Evolutionary conservation across 2,329 filamentous ascomycete species (phyloP).

Genomic region (Ophiobolus disseminans): DNA sequence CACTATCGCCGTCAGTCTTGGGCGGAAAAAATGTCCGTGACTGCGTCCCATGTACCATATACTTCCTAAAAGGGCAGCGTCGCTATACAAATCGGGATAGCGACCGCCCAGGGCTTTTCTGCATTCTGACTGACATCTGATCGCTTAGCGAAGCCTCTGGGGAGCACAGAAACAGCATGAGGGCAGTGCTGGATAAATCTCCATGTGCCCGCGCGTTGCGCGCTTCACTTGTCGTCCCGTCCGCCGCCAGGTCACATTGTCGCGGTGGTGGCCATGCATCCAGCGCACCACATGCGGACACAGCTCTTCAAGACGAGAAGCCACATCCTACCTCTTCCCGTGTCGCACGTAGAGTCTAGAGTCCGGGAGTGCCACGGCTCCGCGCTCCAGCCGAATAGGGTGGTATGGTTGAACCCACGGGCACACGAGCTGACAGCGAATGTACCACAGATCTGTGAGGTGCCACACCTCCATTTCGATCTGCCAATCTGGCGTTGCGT

Average conservation of each 20-base stretch:
- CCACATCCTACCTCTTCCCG: neutral
- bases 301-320: neutral
- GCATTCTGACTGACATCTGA: too few species aligned
- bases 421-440: slow-evolving; percentile 6
- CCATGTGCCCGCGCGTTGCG: neutral
- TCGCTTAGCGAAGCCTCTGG: too few species aligned
- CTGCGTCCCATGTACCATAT: too few species aligned
- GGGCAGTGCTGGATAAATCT: neutral
- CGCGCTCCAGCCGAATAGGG: slow-evolving; percentile 6
- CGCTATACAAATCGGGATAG: too few species aligned
- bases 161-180: neutral
- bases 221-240: neutral
- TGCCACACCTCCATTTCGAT: slow-evolving; percentile 5
- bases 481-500: slow-evolving; percentile 13
- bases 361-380: neutral
- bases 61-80: too few species aligned
- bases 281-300: neutral
- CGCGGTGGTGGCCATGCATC: neutral
- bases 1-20: too few species aligned
- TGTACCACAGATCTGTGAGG: slow-evolving; percentile 9
- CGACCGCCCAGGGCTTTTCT: too few species aligned
- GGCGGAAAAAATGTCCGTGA: too few species aligned
- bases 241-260: neutral
- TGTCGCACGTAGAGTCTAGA: too few species aligned
- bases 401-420: neutral